A percentile compares a stretch with the other conserved stretches of the same genome.
Evolutionary conservation across 345 rosid genomes (phyloP).

Genomic region (Cardamine occulta): DNA sequence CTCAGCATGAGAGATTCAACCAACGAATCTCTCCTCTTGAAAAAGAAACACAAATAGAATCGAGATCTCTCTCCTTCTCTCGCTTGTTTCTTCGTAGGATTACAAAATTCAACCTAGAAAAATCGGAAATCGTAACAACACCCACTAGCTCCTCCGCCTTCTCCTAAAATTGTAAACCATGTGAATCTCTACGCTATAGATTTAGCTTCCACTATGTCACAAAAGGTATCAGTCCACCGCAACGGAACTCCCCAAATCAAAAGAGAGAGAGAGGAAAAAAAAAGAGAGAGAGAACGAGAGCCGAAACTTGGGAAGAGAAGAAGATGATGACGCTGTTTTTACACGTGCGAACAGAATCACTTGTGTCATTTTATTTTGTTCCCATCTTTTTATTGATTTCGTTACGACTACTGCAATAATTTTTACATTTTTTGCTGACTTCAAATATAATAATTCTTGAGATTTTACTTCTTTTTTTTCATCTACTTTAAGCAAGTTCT

Average conservation of each 20-base stretch:
- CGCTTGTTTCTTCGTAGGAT: not conserved
- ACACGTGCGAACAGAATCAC: constrained; percentile 32
- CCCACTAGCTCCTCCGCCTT: not conserved
- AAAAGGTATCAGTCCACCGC: constrained; percentile 27
- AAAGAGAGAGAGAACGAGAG: constrained; percentile 10
- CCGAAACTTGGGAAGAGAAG: constrained; percentile 44
- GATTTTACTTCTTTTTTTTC: not conserved
- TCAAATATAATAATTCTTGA: not conserved
- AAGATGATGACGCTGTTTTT: constrained; percentile 42
- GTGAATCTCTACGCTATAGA: constrained; percentile 8
- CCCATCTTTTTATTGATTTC: constrained; percentile 8
- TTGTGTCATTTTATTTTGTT: constrained; percentile 10
- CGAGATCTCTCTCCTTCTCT: constrained; percentile 22
- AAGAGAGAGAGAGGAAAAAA: not conserved
- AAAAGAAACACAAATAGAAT: not conserved
- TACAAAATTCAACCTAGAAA: constrained; percentile 9
- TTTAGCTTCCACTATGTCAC: constrained; percentile 20
- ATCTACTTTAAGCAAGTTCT: not conserved
- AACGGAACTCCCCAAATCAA: constrained; percentile 36
- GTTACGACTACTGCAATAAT: not conserved
- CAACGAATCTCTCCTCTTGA: constrained; percentile 4
- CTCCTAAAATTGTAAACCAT: not conserved
- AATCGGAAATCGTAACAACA: constrained; percentile 18
- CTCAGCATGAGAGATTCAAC: constrained; percentile 39
- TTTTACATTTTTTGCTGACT: not conserved